Evolutionary conservation across 2,329 filamentous ascomycete genomes (phyloP).

Genomic region (Beauveria sp.): DNA sequence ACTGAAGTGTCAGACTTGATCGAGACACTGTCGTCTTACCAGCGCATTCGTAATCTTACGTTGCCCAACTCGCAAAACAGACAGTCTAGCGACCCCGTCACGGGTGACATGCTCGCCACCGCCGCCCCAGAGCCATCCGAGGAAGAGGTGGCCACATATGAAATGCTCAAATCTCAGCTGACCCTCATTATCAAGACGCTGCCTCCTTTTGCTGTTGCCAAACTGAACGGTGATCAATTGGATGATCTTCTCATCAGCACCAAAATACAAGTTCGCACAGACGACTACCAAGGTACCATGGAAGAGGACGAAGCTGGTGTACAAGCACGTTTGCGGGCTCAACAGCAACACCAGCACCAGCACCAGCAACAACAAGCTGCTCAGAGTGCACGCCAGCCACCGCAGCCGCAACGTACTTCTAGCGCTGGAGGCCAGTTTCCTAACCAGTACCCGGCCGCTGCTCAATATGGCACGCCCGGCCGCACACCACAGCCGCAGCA

Average conservation of each 20-base stretch:
- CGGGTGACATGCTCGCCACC: conserved; percentile 60
- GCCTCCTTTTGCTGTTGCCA: conserved; percentile 79
- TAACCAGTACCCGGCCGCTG: conserved; percentile 34
- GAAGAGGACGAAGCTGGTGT: conserved; percentile 69
- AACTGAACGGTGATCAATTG: conserved; percentile 79
- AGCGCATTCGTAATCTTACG: conserved; percentile 68
- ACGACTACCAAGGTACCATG: conserved; percentile 70
- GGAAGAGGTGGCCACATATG: conserved; percentile 55
- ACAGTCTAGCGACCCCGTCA: conserved; percentile 53
- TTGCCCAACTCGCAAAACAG: conserved; percentile 57
- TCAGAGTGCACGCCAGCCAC: conserved; percentile 25
- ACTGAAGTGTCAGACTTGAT: conserved; percentile 68
- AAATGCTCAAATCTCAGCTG: conserved; percentile 68
- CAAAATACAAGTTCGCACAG: conserved; percentile 64
- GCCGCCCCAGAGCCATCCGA: conserved; percentile 61
- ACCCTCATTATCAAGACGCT: conserved; percentile 65
- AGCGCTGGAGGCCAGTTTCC: conserved; percentile 34
- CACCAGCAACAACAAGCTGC: conserved; percentile 23
- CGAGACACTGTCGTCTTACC: conserved; percentile 68
- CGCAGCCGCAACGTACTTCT: conserved; percentile 31
- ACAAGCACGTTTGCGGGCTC: conserved; percentile 40
- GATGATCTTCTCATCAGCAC: conserved; percentile 75
- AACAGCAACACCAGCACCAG: conserved; percentile 22
- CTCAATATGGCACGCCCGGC: conserved; percentile 40
- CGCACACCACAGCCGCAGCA: conserved; percentile 39